phyloP scores from a whole-genome alignment of 2,329 filamentous ascomycete genomes.

The Neurospora crassa region DNA sequence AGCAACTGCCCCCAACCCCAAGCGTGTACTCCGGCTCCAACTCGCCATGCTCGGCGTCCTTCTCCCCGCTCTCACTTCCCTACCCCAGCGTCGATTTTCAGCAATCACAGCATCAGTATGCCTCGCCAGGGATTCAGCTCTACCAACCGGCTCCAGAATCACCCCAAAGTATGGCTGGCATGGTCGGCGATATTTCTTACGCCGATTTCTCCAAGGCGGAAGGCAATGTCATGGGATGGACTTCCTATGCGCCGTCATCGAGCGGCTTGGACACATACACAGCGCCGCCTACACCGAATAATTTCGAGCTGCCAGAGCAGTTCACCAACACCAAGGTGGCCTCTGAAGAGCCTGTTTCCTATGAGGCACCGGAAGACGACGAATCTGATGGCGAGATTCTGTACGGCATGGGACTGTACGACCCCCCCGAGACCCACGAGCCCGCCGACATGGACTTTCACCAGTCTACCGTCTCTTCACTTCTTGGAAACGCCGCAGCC shows the following conservation, averaged over 20 bases:
- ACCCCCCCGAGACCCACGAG: conserved; percentile 51
- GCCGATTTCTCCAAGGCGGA: conserved; percentile 6
- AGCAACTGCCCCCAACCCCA: conserved; percentile 42
- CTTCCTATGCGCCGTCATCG: conserved; percentile 28
- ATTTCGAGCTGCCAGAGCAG: conserved; percentile 43
- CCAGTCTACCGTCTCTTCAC: conserved; percentile 41
- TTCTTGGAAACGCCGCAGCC: conserved; percentile 42
- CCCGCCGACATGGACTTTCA: conserved; percentile 45
- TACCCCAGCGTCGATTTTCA: conserved; percentile 30
- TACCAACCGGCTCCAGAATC: conserved; percentile 3
- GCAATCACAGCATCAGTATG: conserved; percentile 7
- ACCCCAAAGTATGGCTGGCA: conserved; percentile 1
- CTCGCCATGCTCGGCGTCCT: conserved; percentile 39
- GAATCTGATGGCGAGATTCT: conserved; percentile 59
- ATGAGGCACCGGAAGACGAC: conserved; percentile 41
- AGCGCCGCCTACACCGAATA: conserved; percentile 50
- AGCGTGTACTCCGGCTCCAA: conserved; percentile 47
- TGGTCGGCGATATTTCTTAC: conserved; percentile 11
- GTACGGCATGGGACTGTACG: conserved; percentile 76
- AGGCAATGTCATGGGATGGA: conserved; percentile 29
- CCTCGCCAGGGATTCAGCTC: conserved; percentile 2
- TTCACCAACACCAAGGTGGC: conserved; percentile 32
- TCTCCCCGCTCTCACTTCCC: conserved; percentile 44
- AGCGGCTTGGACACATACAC: conserved; percentile 36
- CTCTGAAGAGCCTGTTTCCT: conserved; percentile 38